phyloP scores from a whole-genome alignment of 768 basidiomycete species.

The Suillus hirtellus region DNA sequence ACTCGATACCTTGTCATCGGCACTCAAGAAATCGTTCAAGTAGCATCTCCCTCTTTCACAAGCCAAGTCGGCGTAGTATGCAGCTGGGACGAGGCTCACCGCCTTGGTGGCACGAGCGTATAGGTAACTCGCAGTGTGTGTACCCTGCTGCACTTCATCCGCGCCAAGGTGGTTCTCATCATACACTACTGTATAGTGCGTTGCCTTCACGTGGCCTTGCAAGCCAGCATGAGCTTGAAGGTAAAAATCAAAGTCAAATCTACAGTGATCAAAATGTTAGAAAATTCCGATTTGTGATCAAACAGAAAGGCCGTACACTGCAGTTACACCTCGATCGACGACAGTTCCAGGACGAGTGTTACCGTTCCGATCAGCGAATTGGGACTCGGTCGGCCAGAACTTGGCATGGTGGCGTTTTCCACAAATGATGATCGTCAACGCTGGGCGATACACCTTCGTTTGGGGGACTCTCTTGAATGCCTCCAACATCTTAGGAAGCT shows the following conservation, averaged over 20 bases:
- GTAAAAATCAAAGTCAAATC: conserved; percentile 67
- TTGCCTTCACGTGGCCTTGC: conserved; percentile 69
- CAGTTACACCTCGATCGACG: conserved; percentile 77
- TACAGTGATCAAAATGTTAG: conserved; percentile 21
- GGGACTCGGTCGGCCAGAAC: conserved; percentile 55
- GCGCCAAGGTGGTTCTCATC: conserved; percentile 72
- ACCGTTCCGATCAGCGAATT: conserved; percentile 60
- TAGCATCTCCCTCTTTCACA: conserved; percentile 81
- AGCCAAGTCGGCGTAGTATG: conserved; percentile 81
- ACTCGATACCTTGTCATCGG: conserved; percentile 50
- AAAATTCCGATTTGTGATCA: conserved; percentile 15
- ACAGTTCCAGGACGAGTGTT: conserved; percentile 82
- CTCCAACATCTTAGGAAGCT: conserved; percentile 60
- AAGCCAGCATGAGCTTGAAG: conserved; percentile 76
- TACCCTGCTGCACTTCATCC: conserved; percentile 73
- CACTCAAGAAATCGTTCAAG: conserved; percentile 66
- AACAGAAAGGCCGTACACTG: conserved; percentile 45
- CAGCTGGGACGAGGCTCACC: conserved; percentile 77
- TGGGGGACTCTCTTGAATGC: conserved; percentile 53
- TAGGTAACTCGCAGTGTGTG: conserved; percentile 67
- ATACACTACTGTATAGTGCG: conserved; percentile 79
- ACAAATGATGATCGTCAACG: conserved; percentile 74
- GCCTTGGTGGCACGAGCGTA: conserved; percentile 84
- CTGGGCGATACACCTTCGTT: conserved; percentile 54
- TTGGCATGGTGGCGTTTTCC: conserved; percentile 68